Evolutionary conservation across 805 yeast genomes (phyloP), one percentile per base, ranked within the genome.

Genomic region (Monosporozyma unispora): DNA sequence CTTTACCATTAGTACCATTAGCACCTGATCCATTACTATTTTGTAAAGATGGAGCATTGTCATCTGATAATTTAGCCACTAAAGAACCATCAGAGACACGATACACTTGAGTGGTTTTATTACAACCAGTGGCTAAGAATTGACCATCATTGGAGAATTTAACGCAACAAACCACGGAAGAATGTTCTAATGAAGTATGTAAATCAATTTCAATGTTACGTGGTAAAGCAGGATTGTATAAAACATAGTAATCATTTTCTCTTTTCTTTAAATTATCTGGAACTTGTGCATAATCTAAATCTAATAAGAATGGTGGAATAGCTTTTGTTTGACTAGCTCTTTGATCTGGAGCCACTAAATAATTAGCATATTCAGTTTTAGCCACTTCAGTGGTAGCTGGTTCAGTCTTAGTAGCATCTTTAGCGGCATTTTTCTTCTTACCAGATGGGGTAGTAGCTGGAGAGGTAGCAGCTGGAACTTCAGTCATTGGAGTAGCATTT

Each of bases 91-190:
- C 85, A 62, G 84, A 84, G 47, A 91, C 97, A 57, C 85, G 85
- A 70, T 84, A 91, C 50, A 91, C 96, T 68, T 90, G 96, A 3
- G 98, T 95, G 40, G 95, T 80, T 65, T 89, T 88, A 72, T 91
- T 91, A 74, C 97, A 91, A 45, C 99, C 99, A n/a, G 98, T 93
- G 22, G 99, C 99, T 58, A 91, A 75, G 64, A 79, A 87, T 69
- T 86, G 85, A 54, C 98, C 98, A 66, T 88, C 96, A 54, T 81
- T 81, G 51, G 91, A 82, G 73, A 93, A 91, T 53, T 96, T 78
- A 51, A 91, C 98, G 70, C 98, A 91, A 73, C 99, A 91, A 47
- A 91, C 99, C 44, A 91, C 98, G 2, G 96, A 86, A 19, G 89
- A 78, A 71, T 91, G 99, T 66, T 87, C 96, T 59, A 91, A 78